Conservation (phyloP, 2,329 filamentous ascomycete genomes). For the Exophiala oligosperma region DNA sequence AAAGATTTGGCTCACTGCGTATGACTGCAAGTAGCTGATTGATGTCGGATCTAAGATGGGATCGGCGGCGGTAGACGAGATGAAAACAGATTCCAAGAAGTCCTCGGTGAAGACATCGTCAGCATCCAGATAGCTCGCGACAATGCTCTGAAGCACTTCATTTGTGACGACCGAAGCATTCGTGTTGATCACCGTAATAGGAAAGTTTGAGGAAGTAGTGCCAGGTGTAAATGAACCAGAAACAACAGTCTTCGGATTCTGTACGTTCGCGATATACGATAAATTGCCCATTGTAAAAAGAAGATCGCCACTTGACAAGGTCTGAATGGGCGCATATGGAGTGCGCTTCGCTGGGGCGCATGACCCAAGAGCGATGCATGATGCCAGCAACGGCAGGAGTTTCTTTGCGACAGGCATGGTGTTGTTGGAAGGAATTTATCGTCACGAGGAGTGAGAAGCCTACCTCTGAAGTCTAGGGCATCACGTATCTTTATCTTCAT, state of each 20-base stretch:
- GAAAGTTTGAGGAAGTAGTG: not conserved
- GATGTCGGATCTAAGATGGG: not conserved
- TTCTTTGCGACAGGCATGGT: not conserved
- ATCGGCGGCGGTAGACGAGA: not conserved
- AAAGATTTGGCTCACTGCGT: not conserved
- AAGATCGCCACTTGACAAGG: not conserved
- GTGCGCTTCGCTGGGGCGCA: not conserved
- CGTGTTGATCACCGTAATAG: slow-evolving; percentile 8
- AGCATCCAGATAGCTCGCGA: slow-evolving; percentile 3
- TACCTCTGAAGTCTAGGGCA: not conserved
- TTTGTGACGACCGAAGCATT: not conserved
- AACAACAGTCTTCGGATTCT: slow-evolving; percentile 3
- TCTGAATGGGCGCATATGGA: slow-evolving; percentile 1
- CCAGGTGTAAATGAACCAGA: not conserved
- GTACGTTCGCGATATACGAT: slow-evolving; percentile 2
- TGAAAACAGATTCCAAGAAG: slow-evolving; percentile 2
- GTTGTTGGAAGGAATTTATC: not conserved
- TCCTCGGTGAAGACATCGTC: slow-evolving; percentile 13
- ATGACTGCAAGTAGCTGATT: not conserved
- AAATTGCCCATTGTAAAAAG: slow-evolving; percentile 1
- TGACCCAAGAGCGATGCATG: not conserved
- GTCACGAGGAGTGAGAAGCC: not conserved
- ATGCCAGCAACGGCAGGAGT: not conserved
- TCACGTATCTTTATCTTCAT: not conserved
- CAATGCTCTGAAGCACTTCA: slow-evolving; percentile 1